Evolutionary conservation across 208 protist species (phyloP).

Genomic region (Naegleria fowleri): DNA sequence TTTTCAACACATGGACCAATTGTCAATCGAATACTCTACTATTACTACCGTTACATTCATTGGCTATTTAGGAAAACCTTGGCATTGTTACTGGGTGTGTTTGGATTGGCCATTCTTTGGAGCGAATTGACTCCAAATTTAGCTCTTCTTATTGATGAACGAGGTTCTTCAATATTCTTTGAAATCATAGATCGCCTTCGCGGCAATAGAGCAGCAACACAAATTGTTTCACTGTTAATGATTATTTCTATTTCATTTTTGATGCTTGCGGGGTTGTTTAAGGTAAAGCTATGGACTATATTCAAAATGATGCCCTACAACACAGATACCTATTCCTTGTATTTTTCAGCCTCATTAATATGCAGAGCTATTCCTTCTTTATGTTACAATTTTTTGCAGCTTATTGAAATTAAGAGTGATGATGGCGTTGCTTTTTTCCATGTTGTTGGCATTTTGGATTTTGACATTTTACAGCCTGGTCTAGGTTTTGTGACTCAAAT

Average conservation of each 20-base stretch:
- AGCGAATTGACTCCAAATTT: not conserved
- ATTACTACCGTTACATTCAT: not conserved
- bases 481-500: not conserved
- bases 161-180: not conserved
- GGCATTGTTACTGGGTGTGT: not conserved
- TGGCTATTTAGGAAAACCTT: not conserved
- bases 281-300: not conserved
- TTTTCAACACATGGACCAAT: not conserved
- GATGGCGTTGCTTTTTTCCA: not conserved
- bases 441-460: not conserved
- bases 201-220: not conserved
- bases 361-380: conserved; percentile 1
- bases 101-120: not conserved
- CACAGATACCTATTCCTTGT: not conserved
- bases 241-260: not conserved
- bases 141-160: not conserved
- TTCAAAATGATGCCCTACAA: not conserved
- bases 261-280: not conserved
- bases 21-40: not conserved
- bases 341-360: not conserved
- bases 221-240: not conserved
- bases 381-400: not conserved
- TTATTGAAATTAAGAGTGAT: not conserved
- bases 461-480: not conserved
- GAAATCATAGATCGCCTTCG: not conserved